These are phyloP conservation scores for Solanum hybrid DNA, from an alignment of 305 asterid species.

Conservation along the genomic window DNA sequence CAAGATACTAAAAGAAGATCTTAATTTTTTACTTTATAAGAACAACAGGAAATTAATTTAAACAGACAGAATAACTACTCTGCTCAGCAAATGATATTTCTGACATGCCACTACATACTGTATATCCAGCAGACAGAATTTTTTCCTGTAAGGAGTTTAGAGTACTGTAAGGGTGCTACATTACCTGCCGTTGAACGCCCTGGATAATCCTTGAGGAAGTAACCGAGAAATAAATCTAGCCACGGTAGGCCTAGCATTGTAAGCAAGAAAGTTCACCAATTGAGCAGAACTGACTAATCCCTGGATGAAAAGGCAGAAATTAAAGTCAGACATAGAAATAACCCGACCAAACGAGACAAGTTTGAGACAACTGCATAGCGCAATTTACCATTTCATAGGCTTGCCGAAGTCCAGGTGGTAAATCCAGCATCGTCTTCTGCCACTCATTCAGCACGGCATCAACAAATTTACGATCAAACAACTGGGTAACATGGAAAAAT, in stretches of 20 bases:
- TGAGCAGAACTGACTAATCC: slow-evolving; percentile 98
- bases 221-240: slow-evolving; percentile 72
- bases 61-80: not conserved
- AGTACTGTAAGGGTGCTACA: not conserved
- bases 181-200: slow-evolving; percentile 92
- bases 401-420: slow-evolving; percentile 95
- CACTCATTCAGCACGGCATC: slow-evolving; percentile 96
- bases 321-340: slow-evolving; percentile 11
- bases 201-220: slow-evolving; percentile 77
- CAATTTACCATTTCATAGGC: slow-evolving; percentile 88
- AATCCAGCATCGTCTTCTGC: slow-evolving; percentile 96
- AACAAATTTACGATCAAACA: slow-evolving; percentile 87
- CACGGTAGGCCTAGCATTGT: slow-evolving; percentile 86
- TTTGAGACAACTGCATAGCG: not conserved
- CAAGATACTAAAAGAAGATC: not conserved
- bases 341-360: not conserved
- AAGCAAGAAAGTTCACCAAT: slow-evolving; percentile 74
- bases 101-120: not conserved
- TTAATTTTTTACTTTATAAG: not conserved
- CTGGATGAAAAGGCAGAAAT: slow-evolving; percentile 29
- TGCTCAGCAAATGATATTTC: not conserved
- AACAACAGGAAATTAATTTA: not conserved
- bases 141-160: not conserved
- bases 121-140: not conserved
- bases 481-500: slow-evolving; percentile 26